phyloP scores from a whole-genome alignment of 2,329 filamentous ascomycete species.

The Aureobasidium uvarum region DNA sequence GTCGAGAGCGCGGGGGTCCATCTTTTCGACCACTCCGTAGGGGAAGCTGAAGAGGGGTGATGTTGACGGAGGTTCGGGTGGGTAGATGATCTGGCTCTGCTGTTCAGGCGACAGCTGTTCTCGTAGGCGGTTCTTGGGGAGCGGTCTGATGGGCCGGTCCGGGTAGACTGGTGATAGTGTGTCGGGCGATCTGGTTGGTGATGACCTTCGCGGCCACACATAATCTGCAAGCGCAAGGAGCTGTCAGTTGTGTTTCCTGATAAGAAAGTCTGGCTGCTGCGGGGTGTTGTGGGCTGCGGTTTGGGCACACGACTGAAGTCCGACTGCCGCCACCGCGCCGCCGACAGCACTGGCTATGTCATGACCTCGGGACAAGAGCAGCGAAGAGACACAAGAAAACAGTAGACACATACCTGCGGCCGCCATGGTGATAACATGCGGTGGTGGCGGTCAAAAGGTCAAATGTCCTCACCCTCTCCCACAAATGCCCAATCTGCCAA shows the following conservation, averaged over 20 bases:
- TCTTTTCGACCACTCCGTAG: slow-evolving; percentile 40
- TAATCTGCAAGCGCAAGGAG: background rate
- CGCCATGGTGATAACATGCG: slow-evolving; percentile 25
- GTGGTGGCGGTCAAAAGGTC: slow-evolving; percentile 20
- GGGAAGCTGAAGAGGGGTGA: slow-evolving; percentile 76
- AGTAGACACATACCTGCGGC: slow-evolving; percentile 15
- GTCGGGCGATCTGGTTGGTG: slow-evolving; percentile 50
- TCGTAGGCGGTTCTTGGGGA: slow-evolving; percentile 84
- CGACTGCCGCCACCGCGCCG: background rate
- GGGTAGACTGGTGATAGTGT: slow-evolving; percentile 77
- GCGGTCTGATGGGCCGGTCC: slow-evolving; percentile 85
- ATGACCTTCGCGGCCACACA: slow-evolving; percentile 30
- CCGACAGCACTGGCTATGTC: background rate
- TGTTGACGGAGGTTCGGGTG: slow-evolving; percentile 67
- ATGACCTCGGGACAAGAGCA: background rate
- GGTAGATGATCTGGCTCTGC: slow-evolving; percentile 78
- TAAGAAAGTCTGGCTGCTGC: background rate
- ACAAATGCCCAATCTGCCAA: slow-evolving; percentile 5
- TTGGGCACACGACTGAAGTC: slow-evolving; percentile 10
- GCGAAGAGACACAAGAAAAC: background rate
- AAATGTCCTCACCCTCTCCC: slow-evolving; percentile 13
- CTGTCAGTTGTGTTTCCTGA: background rate
- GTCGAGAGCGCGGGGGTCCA: slow-evolving; percentile 27
- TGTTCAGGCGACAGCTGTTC: slow-evolving; percentile 83
- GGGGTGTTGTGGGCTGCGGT: slow-evolving; percentile 8